Base-by-base conservation (phyloP, 148 eudicot species). In the Fagopyrum tataricum region DNA sequence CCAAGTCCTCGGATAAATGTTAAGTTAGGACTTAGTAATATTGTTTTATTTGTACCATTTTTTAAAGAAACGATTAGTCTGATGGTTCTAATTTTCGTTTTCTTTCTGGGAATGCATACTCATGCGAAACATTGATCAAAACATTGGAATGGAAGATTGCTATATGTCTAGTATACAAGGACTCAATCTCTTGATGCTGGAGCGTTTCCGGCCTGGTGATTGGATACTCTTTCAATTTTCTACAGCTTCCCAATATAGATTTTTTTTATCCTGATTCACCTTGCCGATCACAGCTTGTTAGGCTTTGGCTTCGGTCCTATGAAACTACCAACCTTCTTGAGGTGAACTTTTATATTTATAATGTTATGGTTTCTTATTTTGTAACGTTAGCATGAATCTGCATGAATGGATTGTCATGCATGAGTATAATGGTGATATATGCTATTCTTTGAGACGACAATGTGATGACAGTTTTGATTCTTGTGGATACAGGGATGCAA, bases 141-240 rank as follows among this genome's bases (percentile, higher is more conserved):
- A 7, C 39, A 23, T 55, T 13, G 18, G 41, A 52, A 55, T 20
- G n/a, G n/a, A n/a, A n/a, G n/a, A n/a, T n/a, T n/a, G n/a, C n/a
- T n/a, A n/a, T n/a, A n/a, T n/a, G n/a, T n/a, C n/a, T n/a, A n/a
- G n/a, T n/a, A n/a, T n/a, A n/a, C n/a, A n/a, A n/a, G n/a, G n/a
- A n/a, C n/a, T n/a, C n/a, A n/a, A n/a, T n/a, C n/a, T n/a, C n/a
- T n/a, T n/a, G n/a, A n/a, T n/a, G n/a, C n/a, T n/a, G n/a, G n/a
- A n/a, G n/a, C n/a, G n/a, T n/a, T n/a, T n/a, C n/a, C n/a, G n/a
- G n/a, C n/a, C n/a, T n/a, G n/a, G n/a, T 91, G 89, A 76, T 93
- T 9, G 97, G 97, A 9, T 93, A 93, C 82, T 87, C 97, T 2
- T 71, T 93, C 74, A 93, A 91, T 62, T 84, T 95, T 1, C 79